Percentiles rank a stretch among this genome's conserved stretches.
These are phyloP conservation scores for Saturnispora zaruensis DNA, from an alignment of 805 yeast genomes.

Conservation along the genomic window DNA sequence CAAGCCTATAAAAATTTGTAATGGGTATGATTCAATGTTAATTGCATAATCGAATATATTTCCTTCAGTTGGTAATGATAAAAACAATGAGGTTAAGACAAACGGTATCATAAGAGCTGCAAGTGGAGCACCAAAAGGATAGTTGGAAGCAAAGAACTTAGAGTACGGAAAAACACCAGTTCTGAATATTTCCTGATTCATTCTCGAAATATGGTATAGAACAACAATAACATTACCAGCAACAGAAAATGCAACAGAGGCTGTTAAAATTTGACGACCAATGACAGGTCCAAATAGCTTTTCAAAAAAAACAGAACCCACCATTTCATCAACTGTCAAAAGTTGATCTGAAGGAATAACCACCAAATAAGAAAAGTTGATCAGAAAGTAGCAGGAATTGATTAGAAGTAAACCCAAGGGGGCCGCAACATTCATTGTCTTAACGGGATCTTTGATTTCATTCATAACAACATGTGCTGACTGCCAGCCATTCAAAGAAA, in stretches of 20 bases:
- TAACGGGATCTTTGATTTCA: slow-evolving; percentile 44
- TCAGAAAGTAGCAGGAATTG: slow-evolving; percentile 37
- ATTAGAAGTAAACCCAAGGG: slow-evolving; percentile 38
- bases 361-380: slow-evolving; percentile 42
- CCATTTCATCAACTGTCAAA: slow-evolving; percentile 37
- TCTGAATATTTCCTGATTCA: slow-evolving; percentile 48
- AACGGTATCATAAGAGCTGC: slow-evolving; percentile 38
- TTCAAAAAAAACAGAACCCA: slow-evolving; percentile 45
- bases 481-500: slow-evolving; percentile 49
- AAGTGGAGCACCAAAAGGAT: slow-evolving; percentile 47
- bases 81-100: slow-evolving; percentile 32
- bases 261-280: slow-evolving; percentile 41
- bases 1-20: slow-evolving; percentile 40
- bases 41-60: slow-evolving; percentile 45
- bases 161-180: slow-evolving; percentile 49
- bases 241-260: slow-evolving; percentile 44
- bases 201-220: slow-evolving; percentile 42
- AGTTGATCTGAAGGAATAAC: slow-evolving; percentile 43
- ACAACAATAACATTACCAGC: slow-evolving; percentile 52
- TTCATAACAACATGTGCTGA: slow-evolving; percentile 45
- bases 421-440: slow-evolving; percentile 46
- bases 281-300: slow-evolving; percentile 40
- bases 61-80: slow-evolving; percentile 37
- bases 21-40: slow-evolving; percentile 44
- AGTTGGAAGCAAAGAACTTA: slow-evolving; percentile 42